A percentile compares a stretch with the other conserved stretches of the same genome.
Evolutionary conservation across 164 flowering plant genomes (phyloP).

Genomic region (Vitis cinerea): DNA sequence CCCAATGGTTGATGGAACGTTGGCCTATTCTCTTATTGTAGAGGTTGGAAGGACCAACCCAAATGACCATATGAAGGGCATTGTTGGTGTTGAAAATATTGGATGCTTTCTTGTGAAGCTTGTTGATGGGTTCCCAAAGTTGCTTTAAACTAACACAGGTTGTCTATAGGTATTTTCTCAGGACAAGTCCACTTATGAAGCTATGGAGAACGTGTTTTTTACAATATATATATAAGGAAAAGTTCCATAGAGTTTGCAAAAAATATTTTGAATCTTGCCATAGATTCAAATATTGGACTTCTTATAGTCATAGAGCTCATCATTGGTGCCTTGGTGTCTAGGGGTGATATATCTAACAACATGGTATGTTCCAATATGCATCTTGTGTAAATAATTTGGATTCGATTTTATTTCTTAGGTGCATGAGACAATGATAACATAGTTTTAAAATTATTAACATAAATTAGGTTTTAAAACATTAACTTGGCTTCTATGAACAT

Average conservation of each 20-base stretch:
- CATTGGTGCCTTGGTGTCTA: conserved; percentile 68
- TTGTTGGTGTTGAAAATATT: conserved; percentile 87
- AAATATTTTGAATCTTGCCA: conserved; percentile 73
- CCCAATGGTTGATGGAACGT: conserved; percentile 77
- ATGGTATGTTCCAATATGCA: conserved; percentile 40
- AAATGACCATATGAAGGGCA: conserved; percentile 80
- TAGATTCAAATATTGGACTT: conserved; percentile 88
- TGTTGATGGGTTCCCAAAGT: conserved; percentile 80
- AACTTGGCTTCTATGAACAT: too few species aligned
- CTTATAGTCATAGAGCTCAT: conserved; percentile 85
- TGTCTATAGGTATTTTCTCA: conserved; percentile 85
- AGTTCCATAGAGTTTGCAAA: conserved; percentile 74
- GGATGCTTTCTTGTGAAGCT: conserved; percentile 93
- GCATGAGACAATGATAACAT: too few species aligned
- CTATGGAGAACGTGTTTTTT: conserved; percentile 89
- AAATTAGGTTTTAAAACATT: too few species aligned
- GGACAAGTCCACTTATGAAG: conserved; percentile 92
- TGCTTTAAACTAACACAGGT: conserved; percentile 58
- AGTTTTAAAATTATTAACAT: too few species aligned
- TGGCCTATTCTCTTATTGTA: conserved; percentile 67
- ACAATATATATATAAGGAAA: conserved; percentile 81
- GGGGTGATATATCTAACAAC: conserved; percentile 75
- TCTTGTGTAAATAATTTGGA: too few species aligned
- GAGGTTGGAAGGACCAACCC: conserved; percentile 90
- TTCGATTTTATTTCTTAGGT: too few species aligned